These are phyloP conservation scores for Cercospora zeina DNA, from an alignment of 2,329 filamentous ascomycete species.

Conservation along the genomic window DNA sequence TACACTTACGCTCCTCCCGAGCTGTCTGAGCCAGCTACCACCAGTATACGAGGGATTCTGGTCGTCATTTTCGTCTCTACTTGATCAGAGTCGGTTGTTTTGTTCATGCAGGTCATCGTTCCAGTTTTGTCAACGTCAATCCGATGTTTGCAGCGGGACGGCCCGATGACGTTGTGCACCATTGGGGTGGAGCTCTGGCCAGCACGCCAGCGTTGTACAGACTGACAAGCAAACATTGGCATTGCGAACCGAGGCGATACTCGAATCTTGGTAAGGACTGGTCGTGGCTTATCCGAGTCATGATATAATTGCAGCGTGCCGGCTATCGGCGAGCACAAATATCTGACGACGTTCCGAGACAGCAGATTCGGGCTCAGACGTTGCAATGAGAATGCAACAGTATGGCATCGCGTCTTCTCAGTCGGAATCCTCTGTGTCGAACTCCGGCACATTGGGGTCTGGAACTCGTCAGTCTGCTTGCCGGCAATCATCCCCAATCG, in stretches of 20 bases:
- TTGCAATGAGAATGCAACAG: not conserved
- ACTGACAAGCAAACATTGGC: not conserved
- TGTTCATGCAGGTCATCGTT: conserved; percentile 8
- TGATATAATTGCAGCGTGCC: not conserved
- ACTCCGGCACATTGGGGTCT: conserved; percentile 52
- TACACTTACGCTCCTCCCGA: conserved; percentile 81
- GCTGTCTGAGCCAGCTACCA: conserved; percentile 86
- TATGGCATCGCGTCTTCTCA: conserved; percentile 29
- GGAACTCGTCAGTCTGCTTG: conserved; percentile 12
- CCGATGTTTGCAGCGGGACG: conserved; percentile 18
- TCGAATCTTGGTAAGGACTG: not conserved
- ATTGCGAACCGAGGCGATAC: too few species aligned
- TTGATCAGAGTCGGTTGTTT: conserved; percentile 8
- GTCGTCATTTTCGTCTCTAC: conserved; percentile 4
- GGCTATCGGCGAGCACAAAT: not conserved
- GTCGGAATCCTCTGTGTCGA: conserved; percentile 48
- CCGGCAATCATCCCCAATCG: not conserved
- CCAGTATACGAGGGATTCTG: conserved; percentile 60
- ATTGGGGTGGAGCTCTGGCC: not conserved
- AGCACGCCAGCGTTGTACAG: not conserved
- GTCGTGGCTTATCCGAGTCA: not conserved
- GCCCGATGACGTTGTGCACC: conserved; percentile 17
- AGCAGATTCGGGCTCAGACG: not conserved
- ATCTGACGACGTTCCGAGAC: not conserved
- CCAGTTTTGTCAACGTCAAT: conserved; percentile 9